A percentile compares a stretch with the other conserved stretches of the same genome.
Conservation (phyloP, 148 eudicot genomes). For the Tetragonia tetragonoides region DNA sequence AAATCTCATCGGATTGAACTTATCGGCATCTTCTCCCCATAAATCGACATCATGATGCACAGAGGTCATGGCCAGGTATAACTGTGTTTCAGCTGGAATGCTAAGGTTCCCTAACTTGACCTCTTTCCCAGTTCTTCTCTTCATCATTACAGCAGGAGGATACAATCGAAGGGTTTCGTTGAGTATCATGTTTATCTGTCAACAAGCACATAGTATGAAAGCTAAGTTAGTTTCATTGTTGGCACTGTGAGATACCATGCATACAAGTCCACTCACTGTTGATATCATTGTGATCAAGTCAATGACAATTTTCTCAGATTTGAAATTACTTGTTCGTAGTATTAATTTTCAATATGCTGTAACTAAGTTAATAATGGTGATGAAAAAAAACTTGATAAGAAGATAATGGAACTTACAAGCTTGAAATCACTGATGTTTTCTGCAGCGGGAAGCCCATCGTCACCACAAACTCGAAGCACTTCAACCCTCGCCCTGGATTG, state of each 20-base stretch:
- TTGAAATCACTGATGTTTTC: slow-evolving; percentile 53
- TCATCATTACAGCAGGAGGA: slow-evolving; percentile 62
- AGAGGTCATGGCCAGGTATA: slow-evolving; percentile 60
- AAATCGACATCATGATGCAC: slow-evolving; percentile 59
- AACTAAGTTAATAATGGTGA: too few species aligned
- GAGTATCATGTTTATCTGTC: slow-evolving; percentile 60
- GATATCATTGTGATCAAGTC: too few species aligned
- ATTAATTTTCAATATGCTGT: too few species aligned
- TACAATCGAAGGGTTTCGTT: slow-evolving; percentile 69
- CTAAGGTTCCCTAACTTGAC: slow-evolving; percentile 43
- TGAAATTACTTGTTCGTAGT: too few species aligned
- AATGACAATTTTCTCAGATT: too few species aligned
- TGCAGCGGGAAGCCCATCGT: slow-evolving; percentile 36
- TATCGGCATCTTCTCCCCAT: slow-evolving; percentile 74
- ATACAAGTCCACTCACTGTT: too few species aligned
- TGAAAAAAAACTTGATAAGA: background rate
- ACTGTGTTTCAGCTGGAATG: slow-evolving; percentile 55
- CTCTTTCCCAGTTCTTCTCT: slow-evolving; percentile 40
- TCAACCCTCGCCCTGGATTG: slow-evolving; percentile 65
- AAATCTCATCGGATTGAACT: slow-evolving; percentile 74
- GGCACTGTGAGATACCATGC: too few species aligned
- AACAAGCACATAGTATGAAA: background rate
- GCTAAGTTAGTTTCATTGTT: too few species aligned
- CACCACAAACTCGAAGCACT: slow-evolving; percentile 42
- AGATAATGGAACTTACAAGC: slow-evolving; percentile 41